phyloP scores from a whole-genome alignment of 495 filamentous ascomycete genomes.

The Lepraria neglecta region DNA sequence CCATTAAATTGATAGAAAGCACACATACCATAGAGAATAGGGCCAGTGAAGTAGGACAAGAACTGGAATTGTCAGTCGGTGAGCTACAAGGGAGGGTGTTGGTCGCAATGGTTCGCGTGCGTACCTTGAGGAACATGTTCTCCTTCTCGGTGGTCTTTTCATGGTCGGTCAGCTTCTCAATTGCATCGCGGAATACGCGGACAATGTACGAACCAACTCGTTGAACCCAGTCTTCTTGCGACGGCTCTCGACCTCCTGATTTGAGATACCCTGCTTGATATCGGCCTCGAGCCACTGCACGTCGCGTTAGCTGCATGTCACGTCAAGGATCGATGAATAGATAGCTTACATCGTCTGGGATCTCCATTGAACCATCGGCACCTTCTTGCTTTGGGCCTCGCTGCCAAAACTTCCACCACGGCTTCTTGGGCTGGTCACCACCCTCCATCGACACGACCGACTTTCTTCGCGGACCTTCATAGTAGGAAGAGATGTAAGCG shows the following conservation, averaged over 20 bases:
- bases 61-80: constrained; percentile 48
- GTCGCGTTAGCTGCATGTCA: neutral
- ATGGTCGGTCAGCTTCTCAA: constrained; percentile 12
- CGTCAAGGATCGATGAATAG: neutral
- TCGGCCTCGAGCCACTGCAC: constrained; percentile 61
- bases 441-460: constrained; percentile 46
- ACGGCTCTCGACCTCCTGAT: constrained; percentile 54
- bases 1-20: neutral
- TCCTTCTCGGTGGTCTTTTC: constrained; percentile 58
- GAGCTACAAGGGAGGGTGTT: neutral
- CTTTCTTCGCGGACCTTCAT: constrained; percentile 47
- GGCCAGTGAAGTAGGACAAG: constrained; percentile 72
- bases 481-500: constrained; percentile 62
- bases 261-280: constrained; percentile 55
- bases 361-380: constrained; percentile 44
- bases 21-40: constrained; percentile 71
- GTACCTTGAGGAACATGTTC: constrained; percentile 52
- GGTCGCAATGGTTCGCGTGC: neutral
- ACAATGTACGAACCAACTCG: constrained; percentile 44
- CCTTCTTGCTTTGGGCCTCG: constrained; percentile 31
- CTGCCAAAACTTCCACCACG: constrained; percentile 54
- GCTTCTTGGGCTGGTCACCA: constrained; percentile 46
- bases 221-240: constrained; percentile 66
- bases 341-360: constrained; percentile 49
- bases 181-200: neutral